Conservation (phyloP, 1,284 basidiomycete species). For the Rhizoctonia solani region DNA sequence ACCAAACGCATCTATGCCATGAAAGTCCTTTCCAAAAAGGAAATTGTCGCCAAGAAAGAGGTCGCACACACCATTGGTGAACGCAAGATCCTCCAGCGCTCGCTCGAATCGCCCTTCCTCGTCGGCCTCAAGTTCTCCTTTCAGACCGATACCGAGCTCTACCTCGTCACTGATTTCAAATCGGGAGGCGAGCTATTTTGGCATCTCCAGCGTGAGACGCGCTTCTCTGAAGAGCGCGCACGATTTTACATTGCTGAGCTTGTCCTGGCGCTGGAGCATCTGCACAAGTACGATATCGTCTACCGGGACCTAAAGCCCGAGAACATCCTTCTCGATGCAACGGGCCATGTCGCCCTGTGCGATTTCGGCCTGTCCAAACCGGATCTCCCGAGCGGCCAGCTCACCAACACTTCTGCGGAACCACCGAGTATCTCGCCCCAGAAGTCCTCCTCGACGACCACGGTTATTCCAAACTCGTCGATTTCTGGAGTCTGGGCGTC, state of each 20-base stretch:
- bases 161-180: constrained; percentile 99
- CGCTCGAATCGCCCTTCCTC: constrained; percentile 93
- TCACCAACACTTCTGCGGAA: constrained; percentile 99
- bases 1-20: constrained; percentile 99
- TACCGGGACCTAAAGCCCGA: constrained; percentile 91
- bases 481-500: constrained; percentile 97
- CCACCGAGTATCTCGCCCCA: constrained; percentile 96
- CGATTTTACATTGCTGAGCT: constrained; percentile 96
- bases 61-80: constrained; percentile 99
- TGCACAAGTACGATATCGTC: constrained; percentile 97
- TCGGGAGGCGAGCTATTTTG: constrained; percentile 98
- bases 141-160: constrained; percentile 94
- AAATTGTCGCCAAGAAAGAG: constrained; percentile 99
- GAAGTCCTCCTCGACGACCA: constrained; percentile 99
- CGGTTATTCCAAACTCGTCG: constrained; percentile 97
- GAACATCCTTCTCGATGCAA: constrained; percentile 95
- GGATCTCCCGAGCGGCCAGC: constrained; percentile 88
- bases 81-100: constrained; percentile 96
- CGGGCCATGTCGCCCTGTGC: constrained; percentile 94
- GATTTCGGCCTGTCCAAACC: constrained; percentile 98
- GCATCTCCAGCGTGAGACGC: constrained; percentile 94
- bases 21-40: constrained; percentile 98
- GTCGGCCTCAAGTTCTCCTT: constrained; percentile 99
- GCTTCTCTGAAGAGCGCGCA: constrained; percentile 90
- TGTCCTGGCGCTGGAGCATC: constrained; percentile 89